These are phyloP conservation scores for Plectosphaerella sp. DNA, from an alignment of 2,329 filamentous ascomycete species.

Conservation along the genomic window DNA sequence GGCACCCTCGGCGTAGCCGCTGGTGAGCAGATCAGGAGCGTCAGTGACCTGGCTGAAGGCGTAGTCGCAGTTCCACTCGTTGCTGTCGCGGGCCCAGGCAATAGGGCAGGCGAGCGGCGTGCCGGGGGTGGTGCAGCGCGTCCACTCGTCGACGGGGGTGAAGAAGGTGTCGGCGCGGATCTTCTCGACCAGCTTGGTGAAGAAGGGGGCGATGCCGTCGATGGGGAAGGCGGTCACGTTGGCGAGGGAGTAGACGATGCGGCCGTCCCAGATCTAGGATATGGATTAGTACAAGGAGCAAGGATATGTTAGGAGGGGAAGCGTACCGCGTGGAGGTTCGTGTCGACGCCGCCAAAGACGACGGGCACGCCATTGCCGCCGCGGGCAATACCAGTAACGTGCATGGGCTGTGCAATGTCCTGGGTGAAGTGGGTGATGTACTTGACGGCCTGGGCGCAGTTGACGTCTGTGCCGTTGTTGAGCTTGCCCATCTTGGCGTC, in stretches of 20 bases:
- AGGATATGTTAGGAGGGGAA: constrained; percentile 1
- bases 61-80: constrained; percentile 6
- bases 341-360: constrained; percentile 41
- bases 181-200: constrained; percentile 1
- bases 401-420: constrained; percentile 12
- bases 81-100: constrained; percentile 3
- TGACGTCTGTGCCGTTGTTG: constrained; percentile 13
- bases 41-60: constrained; percentile 2
- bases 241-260: constrained; percentile 3
- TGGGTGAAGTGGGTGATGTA: constrained; percentile 14
- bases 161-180: constrained; percentile 2
- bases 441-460: constrained; percentile 18
- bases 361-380: constrained; percentile 38
- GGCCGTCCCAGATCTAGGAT: constrained; percentile 3
- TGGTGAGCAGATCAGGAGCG: constrained; percentile 1
- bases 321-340: constrained; percentile 50
- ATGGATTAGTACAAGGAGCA: not conserved
- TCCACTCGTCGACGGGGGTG: not conserved
- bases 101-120: constrained; percentile 2
- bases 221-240: not conserved
- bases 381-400: constrained; percentile 11
- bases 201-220: constrained; percentile 1
- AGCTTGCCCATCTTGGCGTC: constrained; percentile 16
- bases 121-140: not conserved
- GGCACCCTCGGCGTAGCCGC: constrained; percentile 4